Evolutionary conservation across 495 filamentous ascomycete species (phyloP).

Genomic region (Trichoderma parareesei): DNA sequence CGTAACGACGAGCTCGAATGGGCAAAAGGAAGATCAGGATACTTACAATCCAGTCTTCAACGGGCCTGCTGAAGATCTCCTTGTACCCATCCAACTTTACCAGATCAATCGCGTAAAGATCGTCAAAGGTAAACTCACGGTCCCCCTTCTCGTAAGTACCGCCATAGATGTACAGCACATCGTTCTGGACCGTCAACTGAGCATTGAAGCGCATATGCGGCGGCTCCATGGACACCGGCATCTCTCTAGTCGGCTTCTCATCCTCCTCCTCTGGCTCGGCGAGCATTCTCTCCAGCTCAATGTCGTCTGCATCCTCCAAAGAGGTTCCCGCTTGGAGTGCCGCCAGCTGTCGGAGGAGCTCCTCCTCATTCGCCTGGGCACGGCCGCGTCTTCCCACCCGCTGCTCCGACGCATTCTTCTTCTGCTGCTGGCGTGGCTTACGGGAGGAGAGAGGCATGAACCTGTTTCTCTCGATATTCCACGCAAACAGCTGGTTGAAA

Average conservation of each 20-base stretch:
- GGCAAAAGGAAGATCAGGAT: background rate
- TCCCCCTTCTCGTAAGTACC: constrained; percentile 94
- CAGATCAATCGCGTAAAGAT: constrained; percentile 84
- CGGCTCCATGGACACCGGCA: constrained; percentile 60
- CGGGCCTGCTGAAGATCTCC: constrained; percentile 75
- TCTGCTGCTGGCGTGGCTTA: constrained; percentile 61
- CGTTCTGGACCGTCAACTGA: constrained; percentile 81
- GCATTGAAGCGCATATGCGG: constrained; percentile 86
- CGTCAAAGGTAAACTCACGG: constrained; percentile 88
- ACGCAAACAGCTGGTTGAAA: constrained; percentile 80
- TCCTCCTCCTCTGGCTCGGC: constrained; percentile 40
- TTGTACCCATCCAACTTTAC: constrained; percentile 87
- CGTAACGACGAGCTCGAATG: background rate
- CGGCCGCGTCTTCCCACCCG: constrained; percentile 58
- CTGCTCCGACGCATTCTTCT: constrained; percentile 31
- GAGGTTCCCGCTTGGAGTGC: constrained; percentile 64
- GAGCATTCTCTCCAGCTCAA: constrained; percentile 42
- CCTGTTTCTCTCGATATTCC: constrained; percentile 88
- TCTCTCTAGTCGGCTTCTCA: constrained; percentile 41
- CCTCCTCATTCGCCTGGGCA: constrained; percentile 79
- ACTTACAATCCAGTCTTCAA: constrained; percentile 73
- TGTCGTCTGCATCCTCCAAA: constrained; percentile 46
- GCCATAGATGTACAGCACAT: constrained; percentile 85
- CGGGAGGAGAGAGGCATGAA: constrained; percentile 80
- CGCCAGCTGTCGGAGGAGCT: constrained; percentile 75